phyloP scores from a whole-genome alignment of 352 stramenopile species.

The Phytophthora multivora region DNA sequence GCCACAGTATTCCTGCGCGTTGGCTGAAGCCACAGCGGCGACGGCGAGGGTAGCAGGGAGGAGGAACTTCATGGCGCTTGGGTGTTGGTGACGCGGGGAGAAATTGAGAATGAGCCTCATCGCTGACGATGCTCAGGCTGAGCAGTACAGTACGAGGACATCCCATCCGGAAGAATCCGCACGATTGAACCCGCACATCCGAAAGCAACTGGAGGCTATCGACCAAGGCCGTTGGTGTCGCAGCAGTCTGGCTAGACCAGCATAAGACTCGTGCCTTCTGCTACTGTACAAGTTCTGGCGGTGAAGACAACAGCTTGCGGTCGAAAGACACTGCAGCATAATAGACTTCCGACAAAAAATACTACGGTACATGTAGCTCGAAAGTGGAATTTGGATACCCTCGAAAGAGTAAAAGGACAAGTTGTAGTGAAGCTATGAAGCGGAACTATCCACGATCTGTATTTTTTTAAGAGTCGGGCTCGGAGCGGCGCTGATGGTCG shows the following conservation, averaged over 20 bases:
- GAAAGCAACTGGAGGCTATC: slow-evolving; percentile 24
- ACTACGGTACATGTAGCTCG: too few species aligned
- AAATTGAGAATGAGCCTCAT: slow-evolving; percentile 31
- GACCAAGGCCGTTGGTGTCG: slow-evolving; percentile 2
- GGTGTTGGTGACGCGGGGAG: slow-evolving; percentile 3
- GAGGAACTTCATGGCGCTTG: slow-evolving; percentile 24
- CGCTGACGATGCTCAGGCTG: too few species aligned
- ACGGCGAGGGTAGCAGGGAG: slow-evolving; percentile 13
- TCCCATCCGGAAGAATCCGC: slow-evolving; percentile 17
- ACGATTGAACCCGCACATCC: slow-evolving; percentile 6
- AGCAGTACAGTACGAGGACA: neutral
- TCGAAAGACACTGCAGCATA: too few species aligned
- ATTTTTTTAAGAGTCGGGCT: slow-evolving; percentile 34
- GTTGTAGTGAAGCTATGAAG: slow-evolving; percentile 9
- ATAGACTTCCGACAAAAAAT: too few species aligned
- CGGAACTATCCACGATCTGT: slow-evolving; percentile 27
- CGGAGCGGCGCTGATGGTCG: slow-evolving; percentile 9
- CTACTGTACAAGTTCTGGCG: too few species aligned
- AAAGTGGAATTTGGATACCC: too few species aligned
- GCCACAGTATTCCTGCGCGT: slow-evolving; percentile 31
- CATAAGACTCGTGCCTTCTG: neutral
- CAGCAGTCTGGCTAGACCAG: neutral
- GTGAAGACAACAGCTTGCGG: too few species aligned
- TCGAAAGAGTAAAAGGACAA: neutral
- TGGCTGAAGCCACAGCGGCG: slow-evolving; percentile 13